phyloP scores from a whole-genome alignment of 176 grass and related monocot species.

The Oryza glaberrima region DNA sequence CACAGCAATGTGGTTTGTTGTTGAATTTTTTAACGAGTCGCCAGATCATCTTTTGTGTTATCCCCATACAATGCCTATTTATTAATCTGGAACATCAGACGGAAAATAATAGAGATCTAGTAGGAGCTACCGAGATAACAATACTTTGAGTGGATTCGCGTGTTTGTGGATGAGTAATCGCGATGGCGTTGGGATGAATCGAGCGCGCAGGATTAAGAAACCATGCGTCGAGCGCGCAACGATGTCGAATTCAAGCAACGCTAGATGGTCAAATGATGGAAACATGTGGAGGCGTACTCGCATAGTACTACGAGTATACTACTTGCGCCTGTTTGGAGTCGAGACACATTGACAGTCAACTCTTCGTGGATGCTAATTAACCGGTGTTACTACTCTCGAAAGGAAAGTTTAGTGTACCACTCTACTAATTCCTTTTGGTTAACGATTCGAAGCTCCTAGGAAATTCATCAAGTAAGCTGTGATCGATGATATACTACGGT shows the following conservation, averaged over 20 bases:
- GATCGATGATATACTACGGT: neutral
- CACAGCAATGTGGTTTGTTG: neutral
- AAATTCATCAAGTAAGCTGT: neutral
- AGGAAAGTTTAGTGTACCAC: neutral
- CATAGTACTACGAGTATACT: neutral
- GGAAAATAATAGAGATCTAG: neutral
- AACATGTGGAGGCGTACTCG: neutral
- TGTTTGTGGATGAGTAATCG: neutral
- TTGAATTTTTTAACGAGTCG: neutral
- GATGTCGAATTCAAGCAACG: neutral
- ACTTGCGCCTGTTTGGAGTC: neutral
- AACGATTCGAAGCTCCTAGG: neutral
- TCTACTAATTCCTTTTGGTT: neutral
- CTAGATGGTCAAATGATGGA: neutral
- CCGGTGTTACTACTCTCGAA: neutral
- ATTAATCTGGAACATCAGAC: neutral
- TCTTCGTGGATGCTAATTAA: neutral
- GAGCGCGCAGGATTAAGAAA: neutral
- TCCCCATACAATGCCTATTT: neutral
- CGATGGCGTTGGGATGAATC: neutral
- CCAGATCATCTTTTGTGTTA: neutral
- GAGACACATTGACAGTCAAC: neutral
- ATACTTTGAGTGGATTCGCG: neutral
- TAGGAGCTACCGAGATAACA: neutral
- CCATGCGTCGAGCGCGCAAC: neutral